phyloP scores from a whole-genome alignment of 805 yeast species.

The Nakazawaea ishiwadae region DNA sequence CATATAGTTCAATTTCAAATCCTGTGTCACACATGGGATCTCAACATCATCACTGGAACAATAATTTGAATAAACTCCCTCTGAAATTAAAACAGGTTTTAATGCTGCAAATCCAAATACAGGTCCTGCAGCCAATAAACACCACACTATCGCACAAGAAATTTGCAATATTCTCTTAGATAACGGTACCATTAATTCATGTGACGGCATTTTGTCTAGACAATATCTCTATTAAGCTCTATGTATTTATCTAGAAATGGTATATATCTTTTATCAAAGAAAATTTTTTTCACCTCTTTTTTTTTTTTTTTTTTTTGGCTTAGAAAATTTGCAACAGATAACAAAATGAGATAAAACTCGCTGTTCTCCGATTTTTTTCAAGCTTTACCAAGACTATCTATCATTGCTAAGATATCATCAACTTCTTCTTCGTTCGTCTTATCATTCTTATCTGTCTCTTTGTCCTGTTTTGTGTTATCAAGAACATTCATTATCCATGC shows the following conservation, averaged over 20 bases:
- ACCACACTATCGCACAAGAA: constrained; percentile 76
- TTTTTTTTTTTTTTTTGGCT: too few species aligned
- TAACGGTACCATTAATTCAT: constrained; percentile 15
- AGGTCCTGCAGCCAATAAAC: constrained; percentile 88
- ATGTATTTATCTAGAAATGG: too few species aligned
- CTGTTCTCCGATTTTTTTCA: too few species aligned
- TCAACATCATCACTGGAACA: constrained; percentile 5
- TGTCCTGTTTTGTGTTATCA: constrained; percentile 6
- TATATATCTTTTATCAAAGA: too few species aligned
- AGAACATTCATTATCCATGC: constrained; percentile 28
- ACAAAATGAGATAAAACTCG: too few species aligned
- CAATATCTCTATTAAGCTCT: too few species aligned
- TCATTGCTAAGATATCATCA: constrained; percentile 19
- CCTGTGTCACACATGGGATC: constrained; percentile 66
- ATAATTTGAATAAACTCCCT: constrained; percentile 66
- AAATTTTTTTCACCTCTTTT: too few species aligned
- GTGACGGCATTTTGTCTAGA: constrained; percentile 4
- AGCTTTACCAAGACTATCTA: constrained; percentile 26
- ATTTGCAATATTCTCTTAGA: constrained; percentile 46
- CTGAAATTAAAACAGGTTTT: constrained; percentile 72
- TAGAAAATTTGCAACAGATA: too few species aligned
- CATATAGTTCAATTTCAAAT: constrained; percentile 72
- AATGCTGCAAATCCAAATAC: constrained; percentile 95
- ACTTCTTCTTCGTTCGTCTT: constrained; percentile 17
- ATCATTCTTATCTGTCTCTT: background rate